phyloP scores from a whole-genome alignment of 768 basidiomycete species.

The Floccularia luteovirens region DNA sequence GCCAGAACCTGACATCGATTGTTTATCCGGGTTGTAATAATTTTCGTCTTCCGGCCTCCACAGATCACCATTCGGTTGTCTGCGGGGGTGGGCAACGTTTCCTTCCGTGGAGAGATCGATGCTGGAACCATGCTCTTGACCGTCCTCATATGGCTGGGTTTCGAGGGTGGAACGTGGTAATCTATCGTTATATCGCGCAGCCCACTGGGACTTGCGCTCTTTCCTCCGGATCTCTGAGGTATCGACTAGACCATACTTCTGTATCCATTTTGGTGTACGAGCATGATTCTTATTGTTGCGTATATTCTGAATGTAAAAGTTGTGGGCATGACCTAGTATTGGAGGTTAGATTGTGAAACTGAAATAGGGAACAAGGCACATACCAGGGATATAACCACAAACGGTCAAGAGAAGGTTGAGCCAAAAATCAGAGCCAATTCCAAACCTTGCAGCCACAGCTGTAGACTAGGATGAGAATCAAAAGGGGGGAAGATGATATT shows the following conservation, averaged over 20 bases:
- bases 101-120: conserved; percentile 28
- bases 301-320: conserved; percentile 94
- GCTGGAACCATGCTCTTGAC: conserved; percentile 53
- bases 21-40: conserved; percentile 50
- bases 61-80: conserved; percentile 43
- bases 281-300: conserved; percentile 90
- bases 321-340: conserved; percentile 74
- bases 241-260: conserved; percentile 85
- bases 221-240: conserved; percentile 71
- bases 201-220: conserved; percentile 81
- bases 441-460: conserved; percentile 94
- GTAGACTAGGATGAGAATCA: conserved; percentile 7
- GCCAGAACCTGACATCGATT: conserved; percentile 33
- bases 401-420: conserved; percentile 85
- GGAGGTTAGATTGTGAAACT: conserved; percentile 6
- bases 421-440: conserved; percentile 87
- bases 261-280: conserved; percentile 94
- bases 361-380: conserved; percentile 4
- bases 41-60: conserved; percentile 75
- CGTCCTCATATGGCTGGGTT: conserved; percentile 69
- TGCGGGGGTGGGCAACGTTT: conserved; percentile 18
- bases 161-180: conserved; percentile 63
- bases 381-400: conserved; percentile 86
- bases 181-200: conserved; percentile 78
- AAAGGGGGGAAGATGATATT: background rate